A percentile compares a stretch with the other conserved stretches of the same genome.
Evolutionary conservation across 2,329 filamentous ascomycete genomes (phyloP).

Genomic region (Diplodia intermedia): DNA sequence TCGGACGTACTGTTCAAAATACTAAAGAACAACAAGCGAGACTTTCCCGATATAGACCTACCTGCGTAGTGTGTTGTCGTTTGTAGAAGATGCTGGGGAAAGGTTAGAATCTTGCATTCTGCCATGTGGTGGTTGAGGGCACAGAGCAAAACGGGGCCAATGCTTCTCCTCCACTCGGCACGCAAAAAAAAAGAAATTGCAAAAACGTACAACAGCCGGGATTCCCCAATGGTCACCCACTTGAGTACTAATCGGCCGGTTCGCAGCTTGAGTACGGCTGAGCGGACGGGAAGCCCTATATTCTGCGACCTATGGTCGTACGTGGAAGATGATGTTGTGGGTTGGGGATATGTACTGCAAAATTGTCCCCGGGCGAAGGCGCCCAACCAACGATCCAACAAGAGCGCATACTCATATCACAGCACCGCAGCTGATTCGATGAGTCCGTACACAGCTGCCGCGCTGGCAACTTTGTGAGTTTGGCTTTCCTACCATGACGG

Average conservation of each 20-base stretch:
- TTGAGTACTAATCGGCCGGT: conserved; percentile 2
- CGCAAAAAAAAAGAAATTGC: background rate
- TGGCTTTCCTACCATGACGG: background rate
- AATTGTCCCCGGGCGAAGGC: background rate
- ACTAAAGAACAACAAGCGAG: too few relatives aligned
- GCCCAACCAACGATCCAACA: background rate
- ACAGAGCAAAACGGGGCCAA: too few relatives aligned
- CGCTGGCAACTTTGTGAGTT: background rate
- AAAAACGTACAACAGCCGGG: conserved; percentile 2
- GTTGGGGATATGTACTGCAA: background rate
- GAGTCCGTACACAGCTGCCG: background rate
- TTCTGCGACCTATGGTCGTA: conserved; percentile 4
- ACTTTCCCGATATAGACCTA: too few relatives aligned
- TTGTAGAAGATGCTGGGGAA: too few relatives aligned
- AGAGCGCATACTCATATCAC: background rate
- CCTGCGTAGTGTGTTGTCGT: too few relatives aligned
- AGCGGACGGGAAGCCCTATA: conserved; percentile 1
- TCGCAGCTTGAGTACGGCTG: conserved; percentile 2
- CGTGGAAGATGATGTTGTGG: background rate
- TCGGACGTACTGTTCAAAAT: too few relatives aligned
- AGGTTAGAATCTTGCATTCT: too few relatives aligned
- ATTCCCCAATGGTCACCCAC: conserved; percentile 4
- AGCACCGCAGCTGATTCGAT: background rate
- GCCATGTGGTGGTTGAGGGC: too few relatives aligned
- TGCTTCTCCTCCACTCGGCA: too few relatives aligned